These are phyloP conservation scores for Gossypium aridum DNA, from an alignment of 441 rosid species.

Conservation along the genomic window DNA sequence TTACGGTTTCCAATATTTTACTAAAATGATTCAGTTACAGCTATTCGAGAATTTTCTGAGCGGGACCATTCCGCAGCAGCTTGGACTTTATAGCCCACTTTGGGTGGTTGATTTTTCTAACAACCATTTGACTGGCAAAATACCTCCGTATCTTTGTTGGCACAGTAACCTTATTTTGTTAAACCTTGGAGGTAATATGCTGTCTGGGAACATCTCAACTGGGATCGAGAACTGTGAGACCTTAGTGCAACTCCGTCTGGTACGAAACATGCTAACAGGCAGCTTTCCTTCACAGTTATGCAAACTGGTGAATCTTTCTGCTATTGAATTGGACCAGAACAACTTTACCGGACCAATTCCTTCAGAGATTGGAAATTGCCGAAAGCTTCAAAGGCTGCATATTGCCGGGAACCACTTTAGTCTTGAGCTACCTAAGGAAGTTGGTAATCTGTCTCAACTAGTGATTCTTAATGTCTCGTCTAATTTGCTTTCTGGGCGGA, in stretches of 20 bases:
- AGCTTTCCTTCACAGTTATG: conserved; percentile 83
- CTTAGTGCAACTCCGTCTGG: conserved; percentile 69
- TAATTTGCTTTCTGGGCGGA: conserved; percentile 58
- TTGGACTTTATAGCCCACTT: conserved; percentile 70
- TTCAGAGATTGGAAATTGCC: conserved; percentile 56
- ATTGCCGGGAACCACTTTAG: conserved; percentile 72
- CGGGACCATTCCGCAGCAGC: conserved; percentile 65
- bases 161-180: conserved; percentile 58
- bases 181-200: conserved; percentile 65
- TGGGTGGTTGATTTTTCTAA: conserved; percentile 87
- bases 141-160: conserved; percentile 74
- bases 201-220: conserved; percentile 64
- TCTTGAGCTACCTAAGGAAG: conserved; percentile 61
- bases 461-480: conserved; percentile 85
- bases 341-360: conserved; percentile 77
- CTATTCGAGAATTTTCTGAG: conserved; percentile 68
- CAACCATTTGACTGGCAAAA: conserved; percentile 64
- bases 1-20: conserved; percentile 58
- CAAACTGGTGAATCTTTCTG: conserved; percentile 72
- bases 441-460: conserved; percentile 66
- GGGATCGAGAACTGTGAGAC: conserved; percentile 61
- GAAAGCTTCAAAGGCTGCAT: conserved; percentile 79
- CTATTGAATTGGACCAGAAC: conserved; percentile 83
- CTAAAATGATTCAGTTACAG: conserved; percentile 67
- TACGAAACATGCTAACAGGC: conserved; percentile 66